A percentile compares a stretch with the other conserved stretches of the same genome.
phyloP scores from a whole-genome alignment of 306 rosid species.

The Sechiopsis laciniata region DNA sequence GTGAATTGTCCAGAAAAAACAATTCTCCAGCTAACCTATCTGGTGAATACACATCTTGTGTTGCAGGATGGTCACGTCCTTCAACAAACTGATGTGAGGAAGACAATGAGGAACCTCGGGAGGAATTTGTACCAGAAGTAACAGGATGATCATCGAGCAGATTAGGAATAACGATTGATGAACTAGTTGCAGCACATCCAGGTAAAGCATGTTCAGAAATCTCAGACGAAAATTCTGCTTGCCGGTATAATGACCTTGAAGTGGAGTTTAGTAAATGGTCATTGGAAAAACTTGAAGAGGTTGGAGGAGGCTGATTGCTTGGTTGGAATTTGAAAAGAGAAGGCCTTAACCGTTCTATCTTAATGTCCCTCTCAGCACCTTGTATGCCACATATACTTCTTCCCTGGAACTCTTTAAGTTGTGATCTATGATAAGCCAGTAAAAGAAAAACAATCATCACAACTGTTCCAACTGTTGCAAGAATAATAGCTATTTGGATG shows the following conservation, averaged over 20 bases:
- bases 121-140: constrained; percentile 71
- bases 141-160: constrained; percentile 58
- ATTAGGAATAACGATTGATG: constrained; percentile 53
- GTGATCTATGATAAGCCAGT: constrained; percentile 79
- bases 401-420: constrained; percentile 63
- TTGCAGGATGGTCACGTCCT: constrained; percentile 67
- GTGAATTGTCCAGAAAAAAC: constrained; percentile 71
- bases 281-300: constrained; percentile 75
- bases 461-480: constrained; percentile 87
- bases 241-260: constrained; percentile 73
- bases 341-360: constrained; percentile 63
- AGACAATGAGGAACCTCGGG: constrained; percentile 72
- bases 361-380: constrained; percentile 58
- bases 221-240: constrained; percentile 58
- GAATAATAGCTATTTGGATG: constrained; percentile 82
- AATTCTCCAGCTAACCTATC: constrained; percentile 93
- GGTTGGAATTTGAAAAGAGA: constrained; percentile 73
- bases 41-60: constrained; percentile 88
- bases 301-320: constrained; percentile 52
- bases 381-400: constrained; percentile 58
- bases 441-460: constrained; percentile 81
- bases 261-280: constrained; percentile 77
- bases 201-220: constrained; percentile 50
- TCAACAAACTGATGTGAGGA: constrained; percentile 76
- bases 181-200: constrained; percentile 54